Conservation (phyloP, 257 asterid species). For the Ophiorrhiza pumila region DNA sequence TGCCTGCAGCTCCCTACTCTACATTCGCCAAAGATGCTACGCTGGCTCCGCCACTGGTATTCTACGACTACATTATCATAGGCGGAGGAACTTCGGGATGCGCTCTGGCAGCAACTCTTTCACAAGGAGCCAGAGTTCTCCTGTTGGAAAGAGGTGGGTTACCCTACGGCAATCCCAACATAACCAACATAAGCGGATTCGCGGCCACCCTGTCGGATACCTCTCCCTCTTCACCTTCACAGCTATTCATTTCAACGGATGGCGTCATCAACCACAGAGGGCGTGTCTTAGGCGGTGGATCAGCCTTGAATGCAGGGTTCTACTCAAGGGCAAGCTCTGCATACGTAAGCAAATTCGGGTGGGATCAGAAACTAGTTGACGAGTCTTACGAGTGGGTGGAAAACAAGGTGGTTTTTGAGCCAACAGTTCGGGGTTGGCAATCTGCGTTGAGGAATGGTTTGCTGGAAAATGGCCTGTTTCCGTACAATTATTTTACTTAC, state of each 20-base stretch:
- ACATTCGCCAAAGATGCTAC: slow-evolving; percentile 63
- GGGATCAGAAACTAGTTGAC: slow-evolving; percentile 50
- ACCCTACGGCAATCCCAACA: slow-evolving; percentile 60
- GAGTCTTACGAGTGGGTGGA: slow-evolving; percentile 83
- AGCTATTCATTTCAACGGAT: slow-evolving; percentile 66
- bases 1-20: slow-evolving; percentile 49
- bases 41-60: slow-evolving; percentile 34
- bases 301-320: slow-evolving; percentile 83
- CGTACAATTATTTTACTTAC: slow-evolving; percentile 48
- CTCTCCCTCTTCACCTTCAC: slow-evolving; percentile 57
- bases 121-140: slow-evolving; percentile 48
- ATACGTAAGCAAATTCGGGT: slow-evolving; percentile 38
- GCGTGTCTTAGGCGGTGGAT: slow-evolving; percentile 72
- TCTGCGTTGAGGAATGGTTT: slow-evolving; percentile 66
- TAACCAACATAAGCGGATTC: slow-evolving; percentile 41
- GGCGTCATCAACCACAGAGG: slow-evolving; percentile 80
- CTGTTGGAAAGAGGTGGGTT: slow-evolving; percentile 77
- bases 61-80: slow-evolving; percentile 62
- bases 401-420: slow-evolving; percentile 56
- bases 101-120: slow-evolving; percentile 74
- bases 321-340: slow-evolving; percentile 48
- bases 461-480: slow-evolving; percentile 53
- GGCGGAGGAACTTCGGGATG: slow-evolving; percentile 93
- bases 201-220: slow-evolving; percentile 34
- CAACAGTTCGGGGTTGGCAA: slow-evolving; percentile 54